Percentiles rank a stretch among this genome's conserved stretches.
These are phyloP conservation scores for Apocynum venetum DNA, from an alignment of 257 asterid species.

Conservation along the genomic window DNA sequence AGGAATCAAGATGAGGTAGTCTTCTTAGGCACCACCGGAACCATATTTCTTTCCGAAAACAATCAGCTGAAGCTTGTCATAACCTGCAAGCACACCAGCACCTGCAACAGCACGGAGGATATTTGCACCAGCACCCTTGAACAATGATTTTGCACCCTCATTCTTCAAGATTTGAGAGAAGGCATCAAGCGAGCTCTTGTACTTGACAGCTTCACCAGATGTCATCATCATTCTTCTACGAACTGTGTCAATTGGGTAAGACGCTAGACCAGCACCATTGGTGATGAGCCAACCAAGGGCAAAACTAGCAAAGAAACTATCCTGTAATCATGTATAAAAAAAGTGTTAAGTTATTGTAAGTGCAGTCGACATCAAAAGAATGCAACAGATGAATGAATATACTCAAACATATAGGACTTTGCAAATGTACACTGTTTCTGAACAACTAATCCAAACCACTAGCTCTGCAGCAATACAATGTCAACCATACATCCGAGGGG, in stretches of 20 bases:
- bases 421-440: background rate
- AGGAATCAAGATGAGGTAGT: background rate
- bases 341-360: background rate
- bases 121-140: conserved; percentile 96
- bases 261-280: conserved; percentile 90
- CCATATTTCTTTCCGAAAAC: conserved; percentile 90
- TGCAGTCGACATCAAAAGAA: background rate
- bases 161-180: conserved; percentile 68
- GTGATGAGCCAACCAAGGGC: conserved; percentile 95
- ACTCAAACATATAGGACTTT: background rate
- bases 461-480: background rate
- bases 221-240: conserved; percentile 99
- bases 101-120: conserved; percentile 91
- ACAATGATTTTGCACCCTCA: conserved; percentile 74
- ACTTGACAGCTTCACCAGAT: conserved; percentile 91
- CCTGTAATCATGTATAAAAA: conserved; percentile 46
- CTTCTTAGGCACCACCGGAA: conserved; percentile 68
- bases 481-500: background rate
- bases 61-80: conserved; percentile 82
- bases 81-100: conserved; percentile 92
- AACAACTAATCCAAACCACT: background rate
- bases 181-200: conserved; percentile 83
- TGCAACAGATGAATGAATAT: background rate
- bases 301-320: conserved; percentile 89
- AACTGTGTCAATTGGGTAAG: conserved; percentile 85